phyloP scores from a whole-genome alignment of 2,329 filamentous ascomycete species.

The Phaeophleospora eucalypticola region DNA sequence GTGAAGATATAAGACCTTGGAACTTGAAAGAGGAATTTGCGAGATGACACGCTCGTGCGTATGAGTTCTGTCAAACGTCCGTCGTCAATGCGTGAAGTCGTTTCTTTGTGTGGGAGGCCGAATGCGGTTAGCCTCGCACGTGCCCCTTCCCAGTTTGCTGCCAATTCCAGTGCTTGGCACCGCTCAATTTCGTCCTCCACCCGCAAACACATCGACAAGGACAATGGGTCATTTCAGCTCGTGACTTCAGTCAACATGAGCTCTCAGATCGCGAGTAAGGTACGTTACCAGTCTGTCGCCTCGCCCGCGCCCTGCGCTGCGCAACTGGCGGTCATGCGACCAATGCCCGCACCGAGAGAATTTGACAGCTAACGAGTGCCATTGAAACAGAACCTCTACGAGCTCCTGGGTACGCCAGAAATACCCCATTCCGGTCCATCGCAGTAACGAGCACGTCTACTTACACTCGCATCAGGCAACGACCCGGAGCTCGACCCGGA shows the following conservation, averaged over 20 bases:
- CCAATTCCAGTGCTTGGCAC: too few species aligned
- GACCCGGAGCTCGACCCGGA: conserved; percentile 69
- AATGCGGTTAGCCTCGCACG: too few species aligned
- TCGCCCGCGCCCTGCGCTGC: background rate
- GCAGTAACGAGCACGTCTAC: conserved; percentile 7
- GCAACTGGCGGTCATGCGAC: conserved; percentile 9
- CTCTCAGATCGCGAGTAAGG: conserved; percentile 24
- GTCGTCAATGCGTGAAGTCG: too few species aligned
- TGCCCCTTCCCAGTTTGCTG: too few species aligned
- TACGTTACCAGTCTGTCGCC: conserved; percentile 10
- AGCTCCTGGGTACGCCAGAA: conserved; percentile 78
- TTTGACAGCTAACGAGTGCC: conserved; percentile 19
- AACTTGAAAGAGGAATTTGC: too few species aligned
- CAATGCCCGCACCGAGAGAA: conserved; percentile 6
- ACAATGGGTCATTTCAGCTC: conserved; percentile 25
- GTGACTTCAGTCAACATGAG: conserved; percentile 20
- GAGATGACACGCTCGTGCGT: too few species aligned
- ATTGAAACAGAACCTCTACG: conserved; percentile 78
- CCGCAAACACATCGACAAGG: background rate
- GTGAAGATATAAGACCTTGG: too few species aligned
- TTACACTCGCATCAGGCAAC: conserved; percentile 49
- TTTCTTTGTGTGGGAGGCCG: too few species aligned
- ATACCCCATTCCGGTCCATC: conserved; percentile 6
- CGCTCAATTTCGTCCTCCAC: background rate
- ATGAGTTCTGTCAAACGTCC: too few species aligned